phyloP scores from a whole-genome alignment of 495 filamentous ascomycete genomes.

The Penicillium goetzii region DNA sequence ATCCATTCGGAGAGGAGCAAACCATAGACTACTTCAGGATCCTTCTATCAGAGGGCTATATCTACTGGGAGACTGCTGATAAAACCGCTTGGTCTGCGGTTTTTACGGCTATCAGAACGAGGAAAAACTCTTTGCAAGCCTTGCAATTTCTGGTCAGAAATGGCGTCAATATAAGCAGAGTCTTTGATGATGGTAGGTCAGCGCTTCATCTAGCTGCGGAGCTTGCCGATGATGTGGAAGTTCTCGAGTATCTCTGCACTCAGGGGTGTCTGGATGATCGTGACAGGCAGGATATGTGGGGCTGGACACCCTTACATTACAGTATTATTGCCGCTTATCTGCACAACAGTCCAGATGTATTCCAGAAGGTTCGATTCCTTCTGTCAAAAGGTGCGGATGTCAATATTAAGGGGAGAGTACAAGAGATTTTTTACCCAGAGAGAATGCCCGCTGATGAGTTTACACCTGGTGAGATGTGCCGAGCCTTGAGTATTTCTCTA shows the following conservation, averaged over 20 bases:
- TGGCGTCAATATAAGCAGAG: conserved; percentile 4
- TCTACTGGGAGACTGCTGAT: conserved; percentile 2
- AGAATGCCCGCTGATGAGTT: conserved; percentile 1
- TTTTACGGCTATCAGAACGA: background rate
- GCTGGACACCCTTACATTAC: background rate
- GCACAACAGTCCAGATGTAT: background rate
- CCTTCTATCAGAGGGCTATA: background rate
- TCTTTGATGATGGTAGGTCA: conserved; percentile 4
- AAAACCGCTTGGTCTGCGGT: background rate
- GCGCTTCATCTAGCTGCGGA: background rate
- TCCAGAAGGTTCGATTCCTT: background rate
- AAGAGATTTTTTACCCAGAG: background rate
- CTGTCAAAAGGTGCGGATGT: background rate
- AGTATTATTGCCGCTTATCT: background rate
- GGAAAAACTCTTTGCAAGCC: background rate
- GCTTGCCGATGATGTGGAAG: conserved; percentile 2
- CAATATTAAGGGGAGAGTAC: background rate
- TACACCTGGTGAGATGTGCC: too few relatives aligned
- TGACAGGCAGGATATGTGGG: background rate
- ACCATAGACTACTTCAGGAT: conserved; percentile 4
- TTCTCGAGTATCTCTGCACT: conserved; percentile 1
- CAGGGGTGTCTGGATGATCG: conserved; percentile 2
- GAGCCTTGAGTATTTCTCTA: too few relatives aligned
- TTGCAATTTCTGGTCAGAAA: background rate
- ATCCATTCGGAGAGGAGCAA: background rate